phyloP scores from a whole-genome alignment of 2,329 filamentous ascomycete genomes.

The Aureobasidium sp. region DNA sequence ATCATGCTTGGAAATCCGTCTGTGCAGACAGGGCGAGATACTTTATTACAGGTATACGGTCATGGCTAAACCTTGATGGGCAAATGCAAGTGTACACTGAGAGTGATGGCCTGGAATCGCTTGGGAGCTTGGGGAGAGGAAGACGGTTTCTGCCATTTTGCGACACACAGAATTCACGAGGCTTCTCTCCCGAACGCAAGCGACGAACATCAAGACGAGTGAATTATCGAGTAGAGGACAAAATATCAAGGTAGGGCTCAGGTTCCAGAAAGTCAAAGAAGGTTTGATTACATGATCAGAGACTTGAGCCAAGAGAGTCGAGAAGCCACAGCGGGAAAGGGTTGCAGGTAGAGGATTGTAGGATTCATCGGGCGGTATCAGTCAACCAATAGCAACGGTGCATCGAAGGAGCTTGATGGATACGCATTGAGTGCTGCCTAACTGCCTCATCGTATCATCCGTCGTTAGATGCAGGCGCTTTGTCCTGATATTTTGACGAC shows the following conservation, averaged over 20 bases:
- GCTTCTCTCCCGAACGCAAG: too few relatives aligned
- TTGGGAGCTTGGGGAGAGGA: neutral
- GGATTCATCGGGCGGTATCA: neutral
- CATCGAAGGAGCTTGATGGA: neutral
- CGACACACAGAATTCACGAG: neutral
- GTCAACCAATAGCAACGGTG: neutral
- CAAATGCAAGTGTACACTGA: neutral
- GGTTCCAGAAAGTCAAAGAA: conserved; percentile 4
- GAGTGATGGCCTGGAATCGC: too few relatives aligned
- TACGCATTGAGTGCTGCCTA: conserved; percentile 1
- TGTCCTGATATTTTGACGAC: neutral
- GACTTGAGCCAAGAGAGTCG: neutral
- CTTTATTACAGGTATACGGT: neutral
- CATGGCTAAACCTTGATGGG: neutral
- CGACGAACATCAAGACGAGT: too few relatives aligned
- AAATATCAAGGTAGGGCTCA: too few relatives aligned
- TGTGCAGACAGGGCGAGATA: neutral
- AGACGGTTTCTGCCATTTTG: neutral
- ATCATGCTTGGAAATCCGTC: neutral
- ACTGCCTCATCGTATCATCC: conserved; percentile 1
- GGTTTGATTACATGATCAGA: conserved; percentile 6
- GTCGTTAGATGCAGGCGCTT: neutral
- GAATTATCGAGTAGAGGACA: neutral
- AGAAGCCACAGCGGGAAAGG: neutral
- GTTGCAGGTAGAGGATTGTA: neutral